Conservation (phyloP, 768 basidiomycete genomes). For the Leccinum ochraceum region DNA sequence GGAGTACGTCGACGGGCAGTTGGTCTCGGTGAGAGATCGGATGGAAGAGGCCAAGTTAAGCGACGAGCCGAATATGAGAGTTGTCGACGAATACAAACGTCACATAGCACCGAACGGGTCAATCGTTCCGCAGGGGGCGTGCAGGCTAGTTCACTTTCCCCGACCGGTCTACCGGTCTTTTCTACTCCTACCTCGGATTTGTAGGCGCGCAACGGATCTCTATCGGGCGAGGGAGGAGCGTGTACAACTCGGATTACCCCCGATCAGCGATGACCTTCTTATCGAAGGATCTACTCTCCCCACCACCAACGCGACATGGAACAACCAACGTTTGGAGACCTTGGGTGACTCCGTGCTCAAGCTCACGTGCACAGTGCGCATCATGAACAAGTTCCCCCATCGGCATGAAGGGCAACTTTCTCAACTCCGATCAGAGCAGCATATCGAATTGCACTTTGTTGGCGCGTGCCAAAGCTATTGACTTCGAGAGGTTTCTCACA, state of each 20-base stretch:
- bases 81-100: constrained; percentile 29
- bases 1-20: constrained; percentile 87
- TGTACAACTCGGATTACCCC: constrained; percentile 58
- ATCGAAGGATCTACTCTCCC: constrained; percentile 80
- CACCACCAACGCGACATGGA: constrained; percentile 58
- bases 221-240: constrained; percentile 59
- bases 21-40: constrained; percentile 81
- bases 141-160: constrained; percentile 55
- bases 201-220: constrained; percentile 62
- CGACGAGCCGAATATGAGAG: constrained; percentile 37
- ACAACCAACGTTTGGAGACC: constrained; percentile 85
- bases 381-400: constrained; percentile 74
- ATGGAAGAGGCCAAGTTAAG: constrained; percentile 62
- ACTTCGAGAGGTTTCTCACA: constrained; percentile 63
- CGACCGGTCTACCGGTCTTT: constrained; percentile 51
- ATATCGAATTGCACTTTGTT: constrained; percentile 67
- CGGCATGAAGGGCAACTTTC: constrained; percentile 85
- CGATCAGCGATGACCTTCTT: constrained; percentile 55
- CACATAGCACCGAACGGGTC: constrained; percentile 31
- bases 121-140: constrained; percentile 46
- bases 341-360: constrained; percentile 83
- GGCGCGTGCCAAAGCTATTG: constrained; percentile 60
- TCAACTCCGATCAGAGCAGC: constrained; percentile 54
- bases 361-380: constrained; percentile 70
- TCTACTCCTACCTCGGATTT: constrained; percentile 62